A percentile compares a stretch with the other conserved stretches of the same genome.
Evolutionary conservation across 2,329 filamentous ascomycete species (phyloP).

Genomic region (Xylariaceae sp.): DNA sequence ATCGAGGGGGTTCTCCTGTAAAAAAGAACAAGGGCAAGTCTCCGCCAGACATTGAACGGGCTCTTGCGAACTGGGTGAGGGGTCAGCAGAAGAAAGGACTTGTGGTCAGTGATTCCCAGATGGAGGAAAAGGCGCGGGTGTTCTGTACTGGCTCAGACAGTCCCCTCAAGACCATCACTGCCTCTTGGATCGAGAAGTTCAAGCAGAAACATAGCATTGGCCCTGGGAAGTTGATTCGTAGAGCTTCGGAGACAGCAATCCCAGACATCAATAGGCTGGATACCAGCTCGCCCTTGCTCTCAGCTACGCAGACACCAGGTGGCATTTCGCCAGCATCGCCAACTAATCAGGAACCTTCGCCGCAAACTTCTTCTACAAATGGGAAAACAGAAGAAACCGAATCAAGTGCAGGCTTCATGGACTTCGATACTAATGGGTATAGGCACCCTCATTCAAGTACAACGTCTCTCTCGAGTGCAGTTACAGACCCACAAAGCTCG

Average conservation of each 20-base stretch:
- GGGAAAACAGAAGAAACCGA: slow-evolving; percentile 72
- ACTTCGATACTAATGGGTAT: slow-evolving; percentile 58
- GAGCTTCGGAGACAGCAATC: slow-evolving; percentile 71
- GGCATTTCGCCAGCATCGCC: slow-evolving; percentile 76
- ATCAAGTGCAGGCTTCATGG: slow-evolving; percentile 59
- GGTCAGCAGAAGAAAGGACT: slow-evolving; percentile 79
- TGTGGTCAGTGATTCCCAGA: slow-evolving; percentile 75
- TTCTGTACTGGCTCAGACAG: slow-evolving; percentile 77
- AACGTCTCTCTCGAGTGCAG: slow-evolving; percentile 68
- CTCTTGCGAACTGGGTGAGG: slow-evolving; percentile 82
- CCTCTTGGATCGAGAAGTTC: slow-evolving; percentile 90
- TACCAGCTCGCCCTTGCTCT: slow-evolving; percentile 55
- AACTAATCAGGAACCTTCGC: slow-evolving; percentile 59
- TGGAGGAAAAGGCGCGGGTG: slow-evolving; percentile 80
- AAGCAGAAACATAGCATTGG: slow-evolving; percentile 78
- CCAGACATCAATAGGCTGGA: slow-evolving; percentile 65
- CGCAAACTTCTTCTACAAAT: slow-evolving; percentile 70
- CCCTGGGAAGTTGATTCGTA: slow-evolving; percentile 52
- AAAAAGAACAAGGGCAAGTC: slow-evolving; percentile 83
- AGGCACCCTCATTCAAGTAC: slow-evolving; percentile 67
- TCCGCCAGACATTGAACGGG: slow-evolving; percentile 85
- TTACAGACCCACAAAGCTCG: slow-evolving; percentile 64
- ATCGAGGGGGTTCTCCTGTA: slow-evolving; percentile 75
- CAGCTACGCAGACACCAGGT: slow-evolving; percentile 63
- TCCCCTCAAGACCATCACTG: slow-evolving; percentile 70